Evolutionary conservation across 148 eudicot genomes (phyloP).

Genomic region (Cornus florida): DNA sequence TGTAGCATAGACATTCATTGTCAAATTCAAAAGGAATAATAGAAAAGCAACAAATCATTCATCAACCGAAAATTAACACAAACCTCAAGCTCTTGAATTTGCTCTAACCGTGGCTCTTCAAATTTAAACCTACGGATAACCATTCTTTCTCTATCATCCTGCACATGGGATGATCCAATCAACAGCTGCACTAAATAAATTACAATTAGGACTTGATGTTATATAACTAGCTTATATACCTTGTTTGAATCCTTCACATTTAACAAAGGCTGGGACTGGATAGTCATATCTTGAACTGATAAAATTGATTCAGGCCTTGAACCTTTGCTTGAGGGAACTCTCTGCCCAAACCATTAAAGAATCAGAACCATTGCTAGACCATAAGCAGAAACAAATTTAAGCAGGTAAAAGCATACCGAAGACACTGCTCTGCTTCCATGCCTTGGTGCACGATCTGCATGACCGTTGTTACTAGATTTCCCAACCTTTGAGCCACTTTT

Average conservation of each 20-base stretch:
- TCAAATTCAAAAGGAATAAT: neutral
- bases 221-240: conserved; percentile 34
- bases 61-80: conserved; percentile 5
- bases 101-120: conserved; percentile 94
- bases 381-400: neutral
- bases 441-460: conserved; percentile 61
- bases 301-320: conserved; percentile 73
- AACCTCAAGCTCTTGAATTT: conserved; percentile 99
- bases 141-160: conserved; percentile 96
- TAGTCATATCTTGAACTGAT: conserved; percentile 80
- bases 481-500: conserved; percentile 55
- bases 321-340: conserved; percentile 52
- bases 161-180: conserved; percentile 20
- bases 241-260: conserved; percentile 88
- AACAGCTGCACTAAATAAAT: conserved; percentile 11
- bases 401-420: conserved; percentile 47
- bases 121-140: conserved; percentile 89
- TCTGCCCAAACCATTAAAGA: conserved; percentile 37
- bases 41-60: neutral
- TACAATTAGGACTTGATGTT: neutral
- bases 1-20: conserved; percentile 25
- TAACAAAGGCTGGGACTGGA: conserved; percentile 85
- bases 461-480: conserved; percentile 49
- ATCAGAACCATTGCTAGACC: neutral
- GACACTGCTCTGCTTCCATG: conserved; percentile 66